phyloP scores from a whole-genome alignment of 2,329 filamentous ascomycete genomes.

The Myriangium duriaei region DNA sequence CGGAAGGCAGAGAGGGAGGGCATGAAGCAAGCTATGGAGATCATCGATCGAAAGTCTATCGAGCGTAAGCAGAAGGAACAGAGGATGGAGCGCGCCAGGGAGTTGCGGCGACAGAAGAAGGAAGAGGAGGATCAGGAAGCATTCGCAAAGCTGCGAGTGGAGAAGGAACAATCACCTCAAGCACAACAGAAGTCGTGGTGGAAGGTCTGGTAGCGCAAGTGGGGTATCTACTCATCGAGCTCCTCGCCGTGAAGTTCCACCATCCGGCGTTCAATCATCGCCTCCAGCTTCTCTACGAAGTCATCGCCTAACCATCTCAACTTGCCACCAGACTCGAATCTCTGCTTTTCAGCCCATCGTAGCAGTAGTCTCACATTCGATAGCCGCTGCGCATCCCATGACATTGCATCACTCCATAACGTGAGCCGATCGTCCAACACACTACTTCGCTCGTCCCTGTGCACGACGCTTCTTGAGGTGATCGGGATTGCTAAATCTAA shows the following conservation, averaged over 20 bases:
- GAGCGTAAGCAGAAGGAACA: constrained; percentile 42
- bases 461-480: constrained; percentile 29
- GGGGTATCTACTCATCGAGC: background rate
- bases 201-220: constrained; percentile 22
- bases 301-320: constrained; percentile 41
- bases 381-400: constrained; percentile 43
- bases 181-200: constrained; percentile 21
- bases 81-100: constrained; percentile 28
- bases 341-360: constrained; percentile 46
- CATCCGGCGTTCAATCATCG: constrained; percentile 33
- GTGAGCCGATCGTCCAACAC: constrained; percentile 61
- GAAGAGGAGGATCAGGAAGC: constrained; percentile 31
- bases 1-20: constrained; percentile 63
- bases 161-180: constrained; percentile 8
- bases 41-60: constrained; percentile 60
- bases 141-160: constrained; percentile 18
- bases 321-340: background rate
- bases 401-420: constrained; percentile 33
- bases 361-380: constrained; percentile 53
- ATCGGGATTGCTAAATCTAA: constrained; percentile 31
- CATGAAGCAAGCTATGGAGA: constrained; percentile 75
- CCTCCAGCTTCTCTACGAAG: constrained; percentile 42
- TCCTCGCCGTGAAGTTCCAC: constrained; percentile 2
- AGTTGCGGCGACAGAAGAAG: constrained; percentile 30
- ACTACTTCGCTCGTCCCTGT: constrained; percentile 43